phyloP scores from a whole-genome alignment of 495 filamentous ascomycete species.

The Lophiotrema nucula region DNA sequence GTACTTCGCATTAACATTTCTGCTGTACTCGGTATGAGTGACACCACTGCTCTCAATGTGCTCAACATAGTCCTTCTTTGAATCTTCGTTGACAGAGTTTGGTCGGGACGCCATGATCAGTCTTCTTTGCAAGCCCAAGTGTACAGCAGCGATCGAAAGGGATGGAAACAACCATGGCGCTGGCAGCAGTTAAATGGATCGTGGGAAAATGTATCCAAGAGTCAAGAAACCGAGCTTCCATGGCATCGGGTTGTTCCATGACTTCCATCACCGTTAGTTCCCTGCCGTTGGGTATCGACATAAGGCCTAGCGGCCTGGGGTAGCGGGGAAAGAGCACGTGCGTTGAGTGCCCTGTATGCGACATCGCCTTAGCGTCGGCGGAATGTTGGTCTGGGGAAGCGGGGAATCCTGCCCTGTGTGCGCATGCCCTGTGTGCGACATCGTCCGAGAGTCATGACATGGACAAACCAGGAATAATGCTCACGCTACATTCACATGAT shows the following conservation, averaged over 20 bases:
- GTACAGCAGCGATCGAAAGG: too few relatives aligned
- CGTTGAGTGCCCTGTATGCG: background rate
- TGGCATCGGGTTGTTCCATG: background rate
- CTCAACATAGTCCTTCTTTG: slow-evolving; percentile 6
- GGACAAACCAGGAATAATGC: too few relatives aligned
- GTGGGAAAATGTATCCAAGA: too few relatives aligned
- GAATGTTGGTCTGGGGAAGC: background rate
- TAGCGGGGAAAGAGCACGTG: too few relatives aligned
- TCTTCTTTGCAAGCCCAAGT: background rate
- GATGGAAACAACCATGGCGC: too few relatives aligned
- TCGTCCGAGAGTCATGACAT: background rate
- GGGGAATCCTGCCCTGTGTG: background rate
- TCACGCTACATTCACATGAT: too few relatives aligned
- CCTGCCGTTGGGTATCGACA: too few relatives aligned
- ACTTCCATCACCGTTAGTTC: too few relatives aligned
- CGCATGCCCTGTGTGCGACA: slow-evolving; percentile 2
- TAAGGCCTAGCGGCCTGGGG: too few relatives aligned
- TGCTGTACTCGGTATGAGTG: background rate
- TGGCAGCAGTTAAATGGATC: too few relatives aligned
- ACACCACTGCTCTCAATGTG: background rate
- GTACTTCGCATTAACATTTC: slow-evolving; percentile 7
- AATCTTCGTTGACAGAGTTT: background rate
- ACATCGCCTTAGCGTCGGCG: background rate
- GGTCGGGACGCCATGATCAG: background rate
- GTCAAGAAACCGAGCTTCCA: background rate